A percentile compares a stretch with the other conserved stretches of the same genome.
Conservation (phyloP, 768 basidiomycete genomes). For the Pluteus cervinus region DNA sequence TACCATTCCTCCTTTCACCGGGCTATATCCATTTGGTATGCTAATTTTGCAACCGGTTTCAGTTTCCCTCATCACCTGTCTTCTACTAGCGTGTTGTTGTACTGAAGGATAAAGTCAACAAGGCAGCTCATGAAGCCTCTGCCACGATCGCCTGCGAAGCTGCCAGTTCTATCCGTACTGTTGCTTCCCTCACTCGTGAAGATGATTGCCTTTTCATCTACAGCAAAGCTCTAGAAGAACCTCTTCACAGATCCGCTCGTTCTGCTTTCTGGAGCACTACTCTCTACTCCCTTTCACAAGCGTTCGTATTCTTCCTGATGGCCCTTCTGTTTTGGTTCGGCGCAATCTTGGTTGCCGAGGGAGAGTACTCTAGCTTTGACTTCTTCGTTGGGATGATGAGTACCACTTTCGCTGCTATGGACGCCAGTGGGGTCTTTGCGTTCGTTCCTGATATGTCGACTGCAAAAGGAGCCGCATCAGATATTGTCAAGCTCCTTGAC, state of each 20-base stretch:
- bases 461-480: conserved; percentile 61
- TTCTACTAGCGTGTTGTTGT: conserved; percentile 58
- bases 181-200: conserved; percentile 75
- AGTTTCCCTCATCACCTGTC: not conserved
- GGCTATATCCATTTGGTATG: conserved; percentile 69
- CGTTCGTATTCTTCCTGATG: conserved; percentile 63
- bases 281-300: conserved; percentile 62
- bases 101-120: conserved; percentile 68
- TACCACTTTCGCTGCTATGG: conserved; percentile 43
- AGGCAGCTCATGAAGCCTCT: conserved; percentile 57
- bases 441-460: conserved; percentile 78
- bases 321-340: conserved; percentile 71
- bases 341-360: conserved; percentile 40
- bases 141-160: conserved; percentile 83
- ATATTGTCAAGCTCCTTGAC: conserved; percentile 64
- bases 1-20: conserved; percentile 51
- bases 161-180: conserved; percentile 76
- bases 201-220: conserved; percentile 56
- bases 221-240: conserved; percentile 54
- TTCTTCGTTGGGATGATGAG: conserved; percentile 69
- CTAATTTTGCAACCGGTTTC: not conserved
- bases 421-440: conserved; percentile 67
- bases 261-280: conserved; percentile 46
- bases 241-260: conserved; percentile 50
- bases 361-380: conserved; percentile 36